Percentiles rank a stretch among this genome's conserved stretches.
phyloP scores from a whole-genome alignment of 495 filamentous ascomycete species.

The Amniculicola lignicola region DNA sequence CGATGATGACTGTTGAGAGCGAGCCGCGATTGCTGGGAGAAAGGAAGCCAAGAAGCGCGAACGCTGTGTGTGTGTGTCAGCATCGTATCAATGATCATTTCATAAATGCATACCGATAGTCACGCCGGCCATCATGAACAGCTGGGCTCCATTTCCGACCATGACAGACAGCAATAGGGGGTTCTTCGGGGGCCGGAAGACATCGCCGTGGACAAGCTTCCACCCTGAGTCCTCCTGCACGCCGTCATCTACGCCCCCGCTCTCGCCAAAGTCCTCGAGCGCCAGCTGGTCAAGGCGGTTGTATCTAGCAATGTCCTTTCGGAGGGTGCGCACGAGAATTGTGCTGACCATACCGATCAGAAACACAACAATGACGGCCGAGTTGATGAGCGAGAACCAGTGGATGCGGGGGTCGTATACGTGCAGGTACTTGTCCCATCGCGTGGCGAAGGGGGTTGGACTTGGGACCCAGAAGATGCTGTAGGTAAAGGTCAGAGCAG shows the following conservation, averaged over 20 bases:
- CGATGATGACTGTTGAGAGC: slow-evolving; percentile 82
- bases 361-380: slow-evolving; percentile 88
- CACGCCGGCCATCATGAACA: slow-evolving; percentile 95
- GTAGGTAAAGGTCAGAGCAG: slow-evolving; percentile 81
- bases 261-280: slow-evolving; percentile 77
- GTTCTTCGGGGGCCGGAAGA: slow-evolving; percentile 82
- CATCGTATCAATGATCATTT: no score
- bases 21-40: slow-evolving; percentile 94
- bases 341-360: slow-evolving; percentile 85
- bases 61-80: slow-evolving; percentile 46
- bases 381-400: slow-evolving; percentile 96
- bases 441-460: slow-evolving; percentile 82
- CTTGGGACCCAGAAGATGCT: slow-evolving; percentile 81
- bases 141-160: slow-evolving; percentile 88
- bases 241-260: slow-evolving; percentile 75
- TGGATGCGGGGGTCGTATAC: slow-evolving; percentile 95
- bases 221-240: slow-evolving; percentile 97
- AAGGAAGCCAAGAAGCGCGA: slow-evolving; percentile 89
- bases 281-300: slow-evolving; percentile 85
- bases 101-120: slow-evolving; percentile 74
- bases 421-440: slow-evolving; percentile 97
- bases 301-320: slow-evolving; percentile 93
- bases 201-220: slow-evolving; percentile 97
- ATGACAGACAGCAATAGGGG: slow-evolving; percentile 82
- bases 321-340: slow-evolving; percentile 78